phyloP scores from a whole-genome alignment of 2,329 filamentous ascomycete species.

The Thielaviopsis punctulata region DNA sequence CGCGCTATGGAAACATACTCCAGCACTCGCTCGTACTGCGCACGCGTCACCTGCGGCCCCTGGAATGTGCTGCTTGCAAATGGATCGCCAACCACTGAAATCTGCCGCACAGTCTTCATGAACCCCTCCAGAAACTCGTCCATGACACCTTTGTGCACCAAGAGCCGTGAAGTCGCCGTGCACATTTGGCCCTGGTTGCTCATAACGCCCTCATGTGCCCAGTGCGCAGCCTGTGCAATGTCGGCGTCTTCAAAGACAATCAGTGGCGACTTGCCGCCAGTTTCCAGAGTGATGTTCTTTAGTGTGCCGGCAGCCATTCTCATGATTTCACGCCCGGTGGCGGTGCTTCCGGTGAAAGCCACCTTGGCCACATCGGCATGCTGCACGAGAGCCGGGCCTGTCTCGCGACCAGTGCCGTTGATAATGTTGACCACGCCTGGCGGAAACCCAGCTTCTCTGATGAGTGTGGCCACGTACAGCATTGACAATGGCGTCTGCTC shows the following conservation, averaged over 20 bases:
- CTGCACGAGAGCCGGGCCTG: slow-evolving; percentile 45
- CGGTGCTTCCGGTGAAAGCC: slow-evolving; percentile 55
- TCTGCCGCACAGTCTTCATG: slow-evolving; percentile 34
- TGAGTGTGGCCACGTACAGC: slow-evolving; percentile 42
- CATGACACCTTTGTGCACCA: slow-evolving; percentile 39
- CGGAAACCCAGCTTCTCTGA: slow-evolving; percentile 55
- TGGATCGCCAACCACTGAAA: slow-evolving; percentile 45
- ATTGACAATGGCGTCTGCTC: slow-evolving; percentile 45
- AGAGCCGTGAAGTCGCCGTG: slow-evolving; percentile 39
- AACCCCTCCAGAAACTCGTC: slow-evolving; percentile 47
- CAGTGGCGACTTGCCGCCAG: slow-evolving; percentile 42
- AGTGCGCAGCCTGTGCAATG: slow-evolving; percentile 44
- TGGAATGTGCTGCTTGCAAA: slow-evolving; percentile 48
- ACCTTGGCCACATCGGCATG: slow-evolving; percentile 53
- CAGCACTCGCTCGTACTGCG: slow-evolving; percentile 47
- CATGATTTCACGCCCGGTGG: slow-evolving; percentile 53
- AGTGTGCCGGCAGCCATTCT: slow-evolving; percentile 43
- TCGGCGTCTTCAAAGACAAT: slow-evolving; percentile 44
- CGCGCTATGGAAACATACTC: slow-evolving; percentile 49
- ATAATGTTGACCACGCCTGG: slow-evolving; percentile 56
- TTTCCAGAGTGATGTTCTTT: slow-evolving; percentile 43
- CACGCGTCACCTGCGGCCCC: slow-evolving; percentile 48
- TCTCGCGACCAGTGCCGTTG: slow-evolving; percentile 46
- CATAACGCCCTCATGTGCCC: slow-evolving; percentile 26
- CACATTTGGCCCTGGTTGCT: slow-evolving; percentile 43